Percentiles rank a stretch among this genome's conserved stretches.
Conservation (phyloP, 495 filamentous ascomycete species). For the Aspergillus haitiensis region DNA sequence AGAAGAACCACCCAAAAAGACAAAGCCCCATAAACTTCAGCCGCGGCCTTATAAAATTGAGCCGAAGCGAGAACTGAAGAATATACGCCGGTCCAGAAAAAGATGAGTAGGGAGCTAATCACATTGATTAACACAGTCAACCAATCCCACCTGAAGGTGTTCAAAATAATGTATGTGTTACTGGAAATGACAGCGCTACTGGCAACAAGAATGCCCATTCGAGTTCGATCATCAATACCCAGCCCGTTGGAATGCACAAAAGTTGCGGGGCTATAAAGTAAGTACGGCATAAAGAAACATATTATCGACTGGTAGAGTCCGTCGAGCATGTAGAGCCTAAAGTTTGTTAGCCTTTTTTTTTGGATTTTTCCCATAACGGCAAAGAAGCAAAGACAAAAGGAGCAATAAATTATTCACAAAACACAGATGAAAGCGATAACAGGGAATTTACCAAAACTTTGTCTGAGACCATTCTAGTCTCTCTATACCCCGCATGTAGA, state of each 20-base stretch:
- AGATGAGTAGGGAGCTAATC: constrained; percentile 84
- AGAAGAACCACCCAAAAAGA: constrained; percentile 84
- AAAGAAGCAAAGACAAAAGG: constrained; percentile 1
- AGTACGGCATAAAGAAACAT: constrained; percentile 87
- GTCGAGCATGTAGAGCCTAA: constrained; percentile 91
- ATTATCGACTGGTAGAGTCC: constrained; percentile 93
- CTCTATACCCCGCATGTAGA: constrained; percentile 95
- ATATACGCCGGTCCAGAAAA: constrained; percentile 95
- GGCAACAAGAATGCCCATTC: constrained; percentile 82
- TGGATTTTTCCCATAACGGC: too few relatives aligned
- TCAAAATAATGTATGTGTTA: constrained; percentile 92
- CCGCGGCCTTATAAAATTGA: constrained; percentile 74
- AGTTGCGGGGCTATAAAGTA: constrained; percentile 67
- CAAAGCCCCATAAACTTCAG: constrained; percentile 74
- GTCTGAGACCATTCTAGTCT: constrained; percentile 93
- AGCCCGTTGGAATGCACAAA: constrained; percentile 69
- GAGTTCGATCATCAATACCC: constrained; percentile 69
- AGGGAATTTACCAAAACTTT: constrained; percentile 83
- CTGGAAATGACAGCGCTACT: constrained; percentile 75
- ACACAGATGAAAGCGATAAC: not conserved
- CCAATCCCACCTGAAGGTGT: constrained; percentile 98
- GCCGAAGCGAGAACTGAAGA: constrained; percentile 64
- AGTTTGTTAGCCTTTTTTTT: constrained; percentile 21
- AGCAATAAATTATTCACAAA: not conserved
- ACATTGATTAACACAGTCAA: constrained; percentile 75